Conservation (phyloP, 2,329 filamentous ascomycete species). For the Purpureocillium lavendulum region DNA sequence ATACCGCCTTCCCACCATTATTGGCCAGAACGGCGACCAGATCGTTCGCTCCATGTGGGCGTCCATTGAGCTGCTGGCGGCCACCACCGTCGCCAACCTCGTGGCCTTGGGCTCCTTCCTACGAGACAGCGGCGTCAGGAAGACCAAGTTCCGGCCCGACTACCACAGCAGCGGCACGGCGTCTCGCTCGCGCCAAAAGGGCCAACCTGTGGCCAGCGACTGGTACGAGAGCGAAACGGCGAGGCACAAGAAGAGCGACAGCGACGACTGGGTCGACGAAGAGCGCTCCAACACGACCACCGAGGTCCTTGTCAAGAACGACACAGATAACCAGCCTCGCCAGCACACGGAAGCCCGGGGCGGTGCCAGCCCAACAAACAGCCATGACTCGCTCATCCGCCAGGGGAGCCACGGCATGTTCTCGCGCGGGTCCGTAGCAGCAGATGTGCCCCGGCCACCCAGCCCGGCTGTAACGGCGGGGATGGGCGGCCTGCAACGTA, state of each 20-base stretch:
- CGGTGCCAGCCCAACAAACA: slow-evolving; percentile 16
- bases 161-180: slow-evolving; percentile 21
- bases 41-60: slow-evolving; percentile 79
- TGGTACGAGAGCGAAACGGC: slow-evolving; percentile 9
- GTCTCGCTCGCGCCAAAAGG: slow-evolving; percentile 13
- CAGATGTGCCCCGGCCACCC: background rate
- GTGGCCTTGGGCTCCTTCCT: slow-evolving; percentile 85
- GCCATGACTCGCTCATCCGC: slow-evolving; percentile 16
- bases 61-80: slow-evolving; percentile 79
- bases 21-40: slow-evolving; percentile 60
- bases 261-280: slow-evolving; percentile 5
- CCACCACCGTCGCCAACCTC: slow-evolving; percentile 74
- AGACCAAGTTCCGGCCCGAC: slow-evolving; percentile 64
- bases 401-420: background rate
- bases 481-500: background rate
- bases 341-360: too few species aligned
- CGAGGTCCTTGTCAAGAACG: background rate
- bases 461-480: background rate
- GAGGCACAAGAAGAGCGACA: slow-evolving; percentile 3
- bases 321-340: slow-evolving; percentile 10
- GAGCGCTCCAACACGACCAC: background rate
- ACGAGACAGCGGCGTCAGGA: slow-evolving; percentile 78
- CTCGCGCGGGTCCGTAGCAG: background rate
- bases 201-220: slow-evolving; percentile 9
- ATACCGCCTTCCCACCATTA: slow-evolving; percentile 67